Evolutionary conservation across 805 yeast species (phyloP).

Genomic region (Kluyveromyces nonfermentans): DNA sequence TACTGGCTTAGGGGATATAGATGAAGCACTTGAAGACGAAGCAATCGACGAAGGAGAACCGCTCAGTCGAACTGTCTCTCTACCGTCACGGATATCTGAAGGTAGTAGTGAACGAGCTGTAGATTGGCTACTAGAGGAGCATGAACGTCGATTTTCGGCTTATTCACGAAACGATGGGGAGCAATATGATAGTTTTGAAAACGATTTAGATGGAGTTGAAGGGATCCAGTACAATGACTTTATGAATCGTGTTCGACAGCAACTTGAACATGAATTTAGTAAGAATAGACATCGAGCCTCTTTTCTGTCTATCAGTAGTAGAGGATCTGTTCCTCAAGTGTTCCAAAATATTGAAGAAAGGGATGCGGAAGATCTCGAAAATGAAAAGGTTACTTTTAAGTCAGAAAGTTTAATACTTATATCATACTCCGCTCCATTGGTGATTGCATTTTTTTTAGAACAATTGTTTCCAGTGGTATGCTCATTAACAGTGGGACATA

Average conservation of each 20-base stretch:
- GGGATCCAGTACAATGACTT: constrained; percentile 24
- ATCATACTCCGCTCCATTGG: constrained; percentile 42
- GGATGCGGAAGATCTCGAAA: constrained; percentile 22
- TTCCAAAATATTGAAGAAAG: constrained; percentile 19
- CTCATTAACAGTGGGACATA: constrained; percentile 73
- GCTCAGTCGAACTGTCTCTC: constrained; percentile 32
- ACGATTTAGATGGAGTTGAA: constrained; percentile 7
- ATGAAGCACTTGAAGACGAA: constrained; percentile 21
- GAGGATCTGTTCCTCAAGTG: constrained; percentile 27
- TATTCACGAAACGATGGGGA: constrained; percentile 9
- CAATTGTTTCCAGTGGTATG: constrained; percentile 72
- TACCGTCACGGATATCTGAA: constrained; percentile 34
- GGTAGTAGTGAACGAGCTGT: constrained; percentile 27
- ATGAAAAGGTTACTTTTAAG: constrained; percentile 28
- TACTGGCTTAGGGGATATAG: constrained; percentile 13
- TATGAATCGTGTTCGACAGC: constrained; percentile 23
- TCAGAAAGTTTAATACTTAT: constrained; percentile 31
- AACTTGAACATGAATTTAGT: constrained; percentile 6
- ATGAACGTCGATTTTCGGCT: constrained; percentile 31
- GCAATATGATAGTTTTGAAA: constrained; percentile 14
- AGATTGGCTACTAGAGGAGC: constrained; percentile 34
- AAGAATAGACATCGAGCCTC: constrained; percentile 10
- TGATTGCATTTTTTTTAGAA: constrained; percentile 62
- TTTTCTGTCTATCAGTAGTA: constrained; percentile 21
- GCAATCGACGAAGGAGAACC: constrained; percentile 28